Evolutionary conservation across 1,284 basidiomycete genomes (phyloP).

Genomic region (Rhodotorula sp.): DNA sequence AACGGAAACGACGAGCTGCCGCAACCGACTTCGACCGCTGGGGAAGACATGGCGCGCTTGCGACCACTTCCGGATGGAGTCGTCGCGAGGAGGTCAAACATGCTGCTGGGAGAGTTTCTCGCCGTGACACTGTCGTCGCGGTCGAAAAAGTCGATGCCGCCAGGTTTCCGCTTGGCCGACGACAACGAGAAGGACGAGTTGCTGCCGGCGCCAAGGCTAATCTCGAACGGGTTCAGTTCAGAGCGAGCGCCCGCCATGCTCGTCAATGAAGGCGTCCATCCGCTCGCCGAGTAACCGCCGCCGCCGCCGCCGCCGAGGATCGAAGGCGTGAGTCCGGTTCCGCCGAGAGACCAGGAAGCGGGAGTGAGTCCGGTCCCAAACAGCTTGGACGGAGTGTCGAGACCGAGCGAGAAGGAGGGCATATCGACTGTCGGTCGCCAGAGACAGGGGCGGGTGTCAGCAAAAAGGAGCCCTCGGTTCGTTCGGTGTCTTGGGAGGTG

Average conservation of each 20-base stretch:
- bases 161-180: constrained; percentile 6
- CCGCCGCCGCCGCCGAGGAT: constrained; percentile 6
- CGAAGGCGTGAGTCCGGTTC: constrained; percentile 23
- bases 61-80: constrained; percentile 3
- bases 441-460: background rate
- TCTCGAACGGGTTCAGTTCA: constrained; percentile 34
- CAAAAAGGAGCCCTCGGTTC: no score
- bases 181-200: background rate
- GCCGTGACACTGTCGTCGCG: background rate
- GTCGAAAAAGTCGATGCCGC: background rate
- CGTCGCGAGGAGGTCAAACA: constrained; percentile 12
- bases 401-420: constrained; percentile 14
- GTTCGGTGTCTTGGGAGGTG: no score
- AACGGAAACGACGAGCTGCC: constrained; percentile 19
- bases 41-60: constrained; percentile 25
- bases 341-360: constrained; percentile 2
- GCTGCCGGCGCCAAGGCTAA: constrained; percentile 7
- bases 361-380: constrained; percentile 11
- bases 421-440: constrained; percentile 1
- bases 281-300: constrained; percentile 7
- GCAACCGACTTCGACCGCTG: constrained; percentile 13
- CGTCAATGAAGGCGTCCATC: constrained; percentile 17
- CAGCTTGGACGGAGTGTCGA: constrained; percentile 26
- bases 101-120: background rate
- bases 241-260: background rate